These are phyloP conservation scores for Neopestalotiopsis sp. DNA, from an alignment of 2,329 filamentous ascomycete genomes.

Conservation along the genomic window DNA sequence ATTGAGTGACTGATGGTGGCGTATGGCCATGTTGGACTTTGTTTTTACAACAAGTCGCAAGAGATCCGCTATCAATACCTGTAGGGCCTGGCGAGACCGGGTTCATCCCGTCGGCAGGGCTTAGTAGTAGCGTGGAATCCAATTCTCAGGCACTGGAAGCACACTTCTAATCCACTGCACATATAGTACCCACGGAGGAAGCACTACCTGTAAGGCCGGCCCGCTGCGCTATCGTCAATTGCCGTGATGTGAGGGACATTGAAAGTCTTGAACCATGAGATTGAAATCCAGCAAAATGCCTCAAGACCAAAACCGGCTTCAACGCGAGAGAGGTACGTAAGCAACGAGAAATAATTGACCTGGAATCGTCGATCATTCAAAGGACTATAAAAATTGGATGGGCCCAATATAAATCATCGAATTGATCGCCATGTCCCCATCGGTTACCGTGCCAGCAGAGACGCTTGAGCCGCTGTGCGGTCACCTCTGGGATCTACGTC, in stretches of 20 bases:
- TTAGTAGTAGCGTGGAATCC: background rate
- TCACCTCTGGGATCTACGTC: conserved; percentile 6
- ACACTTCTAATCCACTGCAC: background rate
- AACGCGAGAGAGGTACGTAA: background rate
- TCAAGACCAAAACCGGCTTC: background rate
- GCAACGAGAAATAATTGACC: background rate
- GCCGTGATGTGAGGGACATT: background rate
- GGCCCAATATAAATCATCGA: conserved; percentile 4
- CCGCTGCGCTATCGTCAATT: background rate
- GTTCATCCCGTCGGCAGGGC: background rate
- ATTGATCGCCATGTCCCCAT: background rate
- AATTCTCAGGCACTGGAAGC: background rate
- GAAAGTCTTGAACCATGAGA: background rate
- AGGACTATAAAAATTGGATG: background rate
- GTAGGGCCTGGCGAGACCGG: background rate
- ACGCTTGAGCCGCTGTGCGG: conserved; percentile 30
- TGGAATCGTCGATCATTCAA: conserved; percentile 2
- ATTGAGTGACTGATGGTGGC: too few species aligned
- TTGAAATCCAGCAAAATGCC: background rate
- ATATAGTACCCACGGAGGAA: background rate
- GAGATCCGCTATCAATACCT: background rate
- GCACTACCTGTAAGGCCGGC: background rate
- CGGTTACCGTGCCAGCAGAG: conserved; percentile 35
- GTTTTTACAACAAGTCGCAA: background rate
- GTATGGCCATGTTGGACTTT: background rate